Conservation (phyloP, 352 stramenopile genomes). For the Blastocystis sp. region DNA sequence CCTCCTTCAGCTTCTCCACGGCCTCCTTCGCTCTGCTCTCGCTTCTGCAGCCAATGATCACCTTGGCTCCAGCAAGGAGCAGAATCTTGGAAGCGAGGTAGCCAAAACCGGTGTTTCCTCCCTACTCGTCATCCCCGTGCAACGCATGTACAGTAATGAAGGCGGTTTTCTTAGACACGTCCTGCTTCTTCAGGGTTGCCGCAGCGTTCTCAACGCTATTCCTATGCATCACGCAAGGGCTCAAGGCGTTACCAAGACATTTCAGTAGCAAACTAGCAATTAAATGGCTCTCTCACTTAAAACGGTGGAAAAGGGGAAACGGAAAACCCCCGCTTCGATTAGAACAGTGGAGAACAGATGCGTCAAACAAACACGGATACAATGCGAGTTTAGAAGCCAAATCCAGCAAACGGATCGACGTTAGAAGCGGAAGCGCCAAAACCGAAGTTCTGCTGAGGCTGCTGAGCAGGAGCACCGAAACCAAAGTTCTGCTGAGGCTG, state of each 20-base stretch:
- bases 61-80: slow-evolving; percentile 4
- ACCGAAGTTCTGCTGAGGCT: slow-evolving; percentile 61
- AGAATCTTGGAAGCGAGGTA: slow-evolving; percentile 36
- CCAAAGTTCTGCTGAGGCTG: background rate
- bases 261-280: background rate
- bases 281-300: background rate
- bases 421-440: slow-evolving; percentile 31
- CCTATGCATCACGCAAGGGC: background rate
- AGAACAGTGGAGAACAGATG: background rate
- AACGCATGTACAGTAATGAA: background rate
- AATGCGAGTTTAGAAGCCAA: slow-evolving; percentile 68
- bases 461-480: slow-evolving; percentile 60
- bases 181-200: background rate
- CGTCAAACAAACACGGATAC: slow-evolving; percentile 10
- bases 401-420: slow-evolving; percentile 64
- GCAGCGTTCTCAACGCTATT: background rate
- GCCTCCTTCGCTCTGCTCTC: background rate
- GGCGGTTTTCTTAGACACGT: background rate
- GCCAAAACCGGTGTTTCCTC: slow-evolving; percentile 61
- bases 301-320: background rate
- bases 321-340: background rate
- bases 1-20: slow-evolving; percentile 13
- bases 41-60: slow-evolving; percentile 54
- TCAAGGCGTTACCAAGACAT: background rate
- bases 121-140: background rate